Percentiles rank a stretch among this genome's conserved stretches.
Conservation (phyloP, 2,329 filamentous ascomycete genomes). For the Cercospora sesami region DNA sequence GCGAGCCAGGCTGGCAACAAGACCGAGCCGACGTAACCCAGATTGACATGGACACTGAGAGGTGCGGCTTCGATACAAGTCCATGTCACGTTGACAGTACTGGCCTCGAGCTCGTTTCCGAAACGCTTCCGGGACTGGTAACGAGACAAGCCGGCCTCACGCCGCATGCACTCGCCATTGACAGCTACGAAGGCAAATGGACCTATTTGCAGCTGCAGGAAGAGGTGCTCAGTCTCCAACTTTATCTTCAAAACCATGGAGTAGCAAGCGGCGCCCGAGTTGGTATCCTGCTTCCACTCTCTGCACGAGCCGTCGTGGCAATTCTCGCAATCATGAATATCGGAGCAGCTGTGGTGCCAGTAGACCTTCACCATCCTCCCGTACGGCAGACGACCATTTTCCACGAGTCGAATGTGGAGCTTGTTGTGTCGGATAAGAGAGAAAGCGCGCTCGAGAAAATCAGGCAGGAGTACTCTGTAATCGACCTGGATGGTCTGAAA, state of each 20-base stretch:
- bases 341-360: background rate
- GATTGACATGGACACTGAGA: background rate
- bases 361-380: background rate
- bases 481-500: background rate
- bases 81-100: background rate
- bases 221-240: background rate
- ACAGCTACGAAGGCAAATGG: background rate
- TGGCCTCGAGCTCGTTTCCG: background rate
- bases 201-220: background rate
- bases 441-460: background rate
- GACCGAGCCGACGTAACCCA: background rate
- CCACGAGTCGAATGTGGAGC: background rate
- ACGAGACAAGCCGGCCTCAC: background rate
- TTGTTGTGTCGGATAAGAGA: background rate
- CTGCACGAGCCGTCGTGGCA: background rate
- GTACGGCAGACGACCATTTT: background rate
- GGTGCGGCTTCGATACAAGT: background rate
- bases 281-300: background rate
- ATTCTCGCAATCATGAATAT: background rate
- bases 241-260: background rate
- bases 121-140: background rate
- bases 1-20: background rate
- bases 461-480: background rate
- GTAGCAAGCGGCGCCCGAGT: background rate
- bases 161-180: background rate